Base-by-base conservation (phyloP, 352 stramenopile genomes). In the Globisporangium cylindrosporum region DNA sequence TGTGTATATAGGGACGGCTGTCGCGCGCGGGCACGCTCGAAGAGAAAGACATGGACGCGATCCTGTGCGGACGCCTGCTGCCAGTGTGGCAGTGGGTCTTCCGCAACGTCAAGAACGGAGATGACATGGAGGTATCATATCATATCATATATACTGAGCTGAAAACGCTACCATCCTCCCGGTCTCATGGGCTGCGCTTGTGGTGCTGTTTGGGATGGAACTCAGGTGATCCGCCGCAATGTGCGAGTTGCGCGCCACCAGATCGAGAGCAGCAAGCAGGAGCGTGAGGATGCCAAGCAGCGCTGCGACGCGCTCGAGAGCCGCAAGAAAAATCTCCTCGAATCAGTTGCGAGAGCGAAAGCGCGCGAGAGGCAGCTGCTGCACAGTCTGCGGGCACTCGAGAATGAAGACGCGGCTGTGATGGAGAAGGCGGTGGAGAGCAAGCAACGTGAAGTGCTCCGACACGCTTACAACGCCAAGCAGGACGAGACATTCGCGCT, bases 1-100 rank as follows among this genome's bases (percentile, higher is more conserved):
- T 38, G n/a, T 55, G 22, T 46, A 3, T 20, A 41, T 46, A 86
- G 76, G 78, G 78, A 48, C 74, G 70, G 3, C 70, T 77, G 32
- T 69, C 72, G 12, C 72, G 76, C 14, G 74, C 67, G 1, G 70
- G 76, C 1, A 29, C 25, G 24, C 61, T 86, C 14, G 67, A 83
- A 62, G 78, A 86, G 25, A 73, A 64, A 20, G 78, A 86, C 60
- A 34, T 86, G 59, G 78, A 86, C 59, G 78, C 78, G n/a, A 66
- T 86, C 34, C 25, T 79, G 62, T 74, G 74, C 4, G 69, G 73
- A 0, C 67, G 68, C 12, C 60, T 86, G 24, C 62, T 46, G 38
- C 68, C 73, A 0, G 64, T 83, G 34, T 86, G 78, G 78, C 62
- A 67, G 53, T 86, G 78, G 78, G 41, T 74, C 22, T 79, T 69